Percentiles rank a stretch among this genome's conserved stretches.
Conservation (phyloP, 257 asterid species). For the Przewalskia tangutica region DNA sequence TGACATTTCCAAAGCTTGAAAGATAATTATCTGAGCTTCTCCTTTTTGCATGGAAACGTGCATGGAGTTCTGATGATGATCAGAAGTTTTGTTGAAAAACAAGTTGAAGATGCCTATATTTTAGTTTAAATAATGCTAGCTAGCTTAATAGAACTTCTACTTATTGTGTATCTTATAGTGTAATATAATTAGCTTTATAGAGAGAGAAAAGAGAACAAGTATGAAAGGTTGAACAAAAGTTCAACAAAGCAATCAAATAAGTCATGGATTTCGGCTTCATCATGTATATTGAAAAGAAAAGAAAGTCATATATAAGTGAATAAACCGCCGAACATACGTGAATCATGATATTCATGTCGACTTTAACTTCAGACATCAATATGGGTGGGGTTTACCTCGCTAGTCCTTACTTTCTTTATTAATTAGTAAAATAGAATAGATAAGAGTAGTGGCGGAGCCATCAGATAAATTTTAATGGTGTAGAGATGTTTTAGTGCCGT, state of each 20-base stretch:
- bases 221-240: background rate
- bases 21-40: background rate
- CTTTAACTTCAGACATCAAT: background rate
- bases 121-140: background rate
- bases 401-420: background rate
- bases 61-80: background rate
- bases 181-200: background rate
- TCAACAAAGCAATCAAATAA: background rate
- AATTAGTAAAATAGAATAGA: too few species aligned
- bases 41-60: conserved; percentile 1
- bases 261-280: conserved; percentile 22
- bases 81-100: background rate
- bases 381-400: background rate
- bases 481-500: too few species aligned
- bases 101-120: background rate
- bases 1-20: conserved; percentile 41
- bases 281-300: background rate
- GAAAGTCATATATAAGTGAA: background rate
- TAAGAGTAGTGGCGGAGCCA: too few species aligned
- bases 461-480: too few species aligned
- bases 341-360: background rate
- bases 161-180: background rate
- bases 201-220: background rate
- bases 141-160: background rate
- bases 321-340: background rate